These are phyloP conservation scores for Zasmidium citrigriseum DNA, from an alignment of 2,329 filamentous ascomycete species.

Conservation along the genomic window DNA sequence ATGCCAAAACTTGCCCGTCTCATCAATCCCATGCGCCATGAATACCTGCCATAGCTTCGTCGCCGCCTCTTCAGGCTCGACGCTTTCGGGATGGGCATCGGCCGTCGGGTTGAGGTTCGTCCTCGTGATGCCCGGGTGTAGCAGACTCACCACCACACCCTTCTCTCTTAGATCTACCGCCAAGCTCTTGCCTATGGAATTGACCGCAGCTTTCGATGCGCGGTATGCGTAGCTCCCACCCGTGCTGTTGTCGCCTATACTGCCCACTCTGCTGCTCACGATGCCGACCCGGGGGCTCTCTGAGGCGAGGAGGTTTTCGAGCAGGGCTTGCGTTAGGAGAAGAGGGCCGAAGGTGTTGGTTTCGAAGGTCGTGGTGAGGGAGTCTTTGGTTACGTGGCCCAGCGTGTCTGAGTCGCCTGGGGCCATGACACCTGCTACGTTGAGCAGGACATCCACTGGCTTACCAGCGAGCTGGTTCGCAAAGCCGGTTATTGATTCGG, in stretches of 20 bases:
- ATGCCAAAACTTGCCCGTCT: slow-evolving; percentile 49
- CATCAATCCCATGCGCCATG: slow-evolving; percentile 41
- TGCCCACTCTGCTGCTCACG: slow-evolving; percentile 46
- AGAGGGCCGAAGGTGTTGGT: slow-evolving; percentile 50
- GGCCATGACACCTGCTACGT: slow-evolving; percentile 41
- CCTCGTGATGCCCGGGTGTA: slow-evolving; percentile 49
- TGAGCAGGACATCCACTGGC: slow-evolving; percentile 40
- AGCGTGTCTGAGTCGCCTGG: slow-evolving; percentile 36
- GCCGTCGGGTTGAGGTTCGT: slow-evolving; percentile 36
- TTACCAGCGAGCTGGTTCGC: slow-evolving; percentile 32
- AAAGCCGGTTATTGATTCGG: slow-evolving; percentile 38
- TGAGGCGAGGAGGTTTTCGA: slow-evolving; percentile 41
- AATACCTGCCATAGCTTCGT: slow-evolving; percentile 46
- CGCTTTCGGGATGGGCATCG: slow-evolving; percentile 36
- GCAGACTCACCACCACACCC: slow-evolving; percentile 42
- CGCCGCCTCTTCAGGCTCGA: slow-evolving; percentile 48
- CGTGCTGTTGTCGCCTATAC: slow-evolving; percentile 44
- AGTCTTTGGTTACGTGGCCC: slow-evolving; percentile 31
- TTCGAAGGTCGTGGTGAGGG: slow-evolving; percentile 41
- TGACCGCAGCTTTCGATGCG: slow-evolving; percentile 47
- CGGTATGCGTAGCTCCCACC: slow-evolving; percentile 49
- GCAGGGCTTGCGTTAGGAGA: slow-evolving; percentile 46
- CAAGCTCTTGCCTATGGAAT: slow-evolving; percentile 47
- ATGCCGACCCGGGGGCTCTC: slow-evolving; percentile 40
- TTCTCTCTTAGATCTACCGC: slow-evolving; percentile 43